Evolutionary conservation across 352 stramenopile genomes (phyloP).

Genomic region (Phytophthora vignae): DNA sequence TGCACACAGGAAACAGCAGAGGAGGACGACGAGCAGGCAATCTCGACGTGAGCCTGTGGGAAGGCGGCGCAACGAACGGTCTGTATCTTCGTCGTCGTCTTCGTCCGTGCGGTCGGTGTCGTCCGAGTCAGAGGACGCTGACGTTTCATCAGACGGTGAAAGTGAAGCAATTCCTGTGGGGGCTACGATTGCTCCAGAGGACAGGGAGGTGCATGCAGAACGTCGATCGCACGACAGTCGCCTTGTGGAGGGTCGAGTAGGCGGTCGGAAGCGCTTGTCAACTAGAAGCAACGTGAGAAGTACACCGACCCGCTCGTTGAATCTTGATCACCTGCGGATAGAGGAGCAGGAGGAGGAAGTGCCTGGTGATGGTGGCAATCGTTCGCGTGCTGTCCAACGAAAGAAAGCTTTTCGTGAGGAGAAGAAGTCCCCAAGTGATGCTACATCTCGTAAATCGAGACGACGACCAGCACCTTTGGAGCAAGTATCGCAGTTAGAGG

Average conservation of each 20-base stretch:
- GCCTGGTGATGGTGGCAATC: neutral
- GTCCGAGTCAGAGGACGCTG: conserved; percentile 11
- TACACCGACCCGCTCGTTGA: conserved; percentile 6
- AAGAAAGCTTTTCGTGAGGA: conserved; percentile 1
- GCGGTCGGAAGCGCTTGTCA: neutral
- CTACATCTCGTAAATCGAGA: conserved; percentile 2
- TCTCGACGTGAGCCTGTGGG: neutral
- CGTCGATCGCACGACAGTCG: conserved; percentile 1
- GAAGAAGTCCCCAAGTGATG: conserved; percentile 10
- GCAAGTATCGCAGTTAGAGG: conserved; percentile 14
- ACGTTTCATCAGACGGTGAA: conserved; percentile 14
- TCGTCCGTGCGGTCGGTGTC: neutral
- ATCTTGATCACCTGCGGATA: conserved; percentile 4
- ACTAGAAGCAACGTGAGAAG: conserved; percentile 14
- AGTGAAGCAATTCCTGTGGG: neutral
- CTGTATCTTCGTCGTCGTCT: neutral
- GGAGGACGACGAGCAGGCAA: conserved; percentile 5
- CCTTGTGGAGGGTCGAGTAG: conserved; percentile 7
- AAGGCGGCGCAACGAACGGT: neutral
- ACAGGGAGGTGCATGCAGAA: conserved; percentile 6
- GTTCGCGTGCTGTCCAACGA: neutral
- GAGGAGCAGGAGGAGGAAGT: conserved; percentile 21
- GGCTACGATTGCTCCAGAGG: conserved; percentile 3
- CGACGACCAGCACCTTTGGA: conserved; percentile 15
- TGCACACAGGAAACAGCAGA: neutral